Evolutionary conservation across 2,329 filamentous ascomycete species (phyloP).

Genomic region (Aspergillus versicolor): DNA sequence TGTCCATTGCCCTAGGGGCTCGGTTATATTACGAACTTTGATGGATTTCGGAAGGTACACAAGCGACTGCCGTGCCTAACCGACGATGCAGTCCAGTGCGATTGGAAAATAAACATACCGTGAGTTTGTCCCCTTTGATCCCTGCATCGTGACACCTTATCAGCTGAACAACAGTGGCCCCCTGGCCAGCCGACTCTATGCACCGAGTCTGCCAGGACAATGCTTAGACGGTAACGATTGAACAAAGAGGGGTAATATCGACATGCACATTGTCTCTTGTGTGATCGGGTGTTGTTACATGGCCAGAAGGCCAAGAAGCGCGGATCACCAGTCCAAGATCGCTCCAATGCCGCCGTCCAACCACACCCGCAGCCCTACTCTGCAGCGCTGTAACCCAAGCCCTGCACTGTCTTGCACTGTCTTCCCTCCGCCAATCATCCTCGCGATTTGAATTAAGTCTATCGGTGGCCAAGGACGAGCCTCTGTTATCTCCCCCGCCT

Average conservation of each 20-base stretch:
- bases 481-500: constrained; percentile 1
- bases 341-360: background rate
- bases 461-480: background rate
- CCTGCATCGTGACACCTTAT: background rate
- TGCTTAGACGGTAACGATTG: background rate
- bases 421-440: background rate
- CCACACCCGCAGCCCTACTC: background rate
- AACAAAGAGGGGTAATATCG: background rate
- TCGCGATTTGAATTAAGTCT: background rate
- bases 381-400: constrained; percentile 9
- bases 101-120: background rate
- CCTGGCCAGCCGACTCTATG: no score
- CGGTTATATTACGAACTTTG: background rate
- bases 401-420: background rate
- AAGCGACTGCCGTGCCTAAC: background rate
- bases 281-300: constrained; percentile 5
- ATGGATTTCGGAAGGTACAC: background rate
- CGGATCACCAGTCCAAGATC: constrained; percentile 6
- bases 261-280: background rate
- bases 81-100: background rate
- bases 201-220: background rate
- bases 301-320: constrained; percentile 4
- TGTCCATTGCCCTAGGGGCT: background rate
- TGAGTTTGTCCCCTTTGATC: background rate
- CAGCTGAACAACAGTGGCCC: background rate